Base-by-base conservation (phyloP, 1,284 basidiomycete species). In the Pascua guehoae region DNA sequence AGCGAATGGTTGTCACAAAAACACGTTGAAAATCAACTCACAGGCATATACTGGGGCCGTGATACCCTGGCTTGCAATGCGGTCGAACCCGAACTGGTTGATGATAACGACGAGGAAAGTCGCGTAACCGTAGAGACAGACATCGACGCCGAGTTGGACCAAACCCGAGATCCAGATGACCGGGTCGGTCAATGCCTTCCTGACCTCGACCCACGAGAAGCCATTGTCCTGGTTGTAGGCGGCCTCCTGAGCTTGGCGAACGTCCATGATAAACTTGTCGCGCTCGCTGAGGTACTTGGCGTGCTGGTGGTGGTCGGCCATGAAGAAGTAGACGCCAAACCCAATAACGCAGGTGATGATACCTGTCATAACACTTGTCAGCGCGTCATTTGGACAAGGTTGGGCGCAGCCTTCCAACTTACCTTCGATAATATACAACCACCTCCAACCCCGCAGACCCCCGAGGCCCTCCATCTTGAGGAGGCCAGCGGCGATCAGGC, bases 101-200 rank as follows among this genome's bases (percentile, higher is more conserved):
- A 69, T 49, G 41, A 68, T 67, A 12, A 66, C 58, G 11, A 62
- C 61, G 14, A 67, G 51, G 58, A 68, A 67, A 3, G 63, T 69
- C 1, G 57, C 39, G 39, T 51, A 54, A 5, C 59, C 65, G 45
- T 65, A 69, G 1, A 69, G 53, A 4, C 58, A 63, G 32, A 60
- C 50, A 41, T 73, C 69, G 45, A 62, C 54, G 45, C 68, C 57
- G 41, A 73, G 65, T 51, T 72, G 72, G 15, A 53, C 48, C 15
- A 62, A 44, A n/a, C 56, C 56, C 1, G 60, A 58, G 36, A 62
- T 53, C 39, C 41, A 62, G 48, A 62, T 56, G 39, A 62, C 36
- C 4, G 60, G 60, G 51, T 62, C 60, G 43, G 24, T 41, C 47
- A 62, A 36, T 10, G 53, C 53, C 51, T 62, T 56, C 12, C 42